Evolutionary conservation across 2,329 filamentous ascomycete genomes (phyloP), one percentile per base, ranked within the genome.

Genomic region (Cucurbitaria berberidis): DNA sequence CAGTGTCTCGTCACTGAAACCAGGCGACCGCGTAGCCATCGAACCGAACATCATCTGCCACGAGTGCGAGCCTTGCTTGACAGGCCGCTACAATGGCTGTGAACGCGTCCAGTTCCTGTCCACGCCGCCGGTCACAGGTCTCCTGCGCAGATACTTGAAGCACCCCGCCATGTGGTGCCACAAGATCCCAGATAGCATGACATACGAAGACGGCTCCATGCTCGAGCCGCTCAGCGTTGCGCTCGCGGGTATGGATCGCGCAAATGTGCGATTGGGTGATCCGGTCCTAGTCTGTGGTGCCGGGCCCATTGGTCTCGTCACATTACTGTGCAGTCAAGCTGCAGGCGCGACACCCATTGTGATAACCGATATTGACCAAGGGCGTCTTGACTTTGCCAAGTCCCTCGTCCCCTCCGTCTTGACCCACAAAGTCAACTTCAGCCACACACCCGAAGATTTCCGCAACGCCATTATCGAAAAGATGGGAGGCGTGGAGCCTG

Each of bases 151-250:
- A 75, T 97, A 97, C 75, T 90, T 97, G 78, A 96, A 93, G 80
- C 93, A 97, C 80, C 93, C 91, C 2, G 92, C 93, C 18, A 82
- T 89, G 44, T 97, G 93, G 92, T 97, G 93, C 79, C 91, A 97
- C 82, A 96, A 96, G 82, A 95, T 98, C 65, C 91, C 90, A 42
- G 81, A 90, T 76, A 76, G 65, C 60, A 93, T 98, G 89, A 89
- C 87, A 49, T 98, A 87, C 72, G 93, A 98, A 79, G 86, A 96
- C 71, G 95, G 93, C 47, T 89, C 93, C 13, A 83, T 97, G 78
- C 81, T 98, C 38, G 95, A 98, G 80, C 93, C 93, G 1, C 82
- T 98, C 45, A 90, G 87, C 63, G 95, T 98, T 5, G 91, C 92
- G 3, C 83, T 98, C 34, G 93, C 93, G 2, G 92, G 90, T 13